Evolutionary conservation across 225 moss, liverwort and hornwort species (phyloP), one percentile per base, ranked within the genome.

Genomic region (Anthoceros angustus): DNA sequence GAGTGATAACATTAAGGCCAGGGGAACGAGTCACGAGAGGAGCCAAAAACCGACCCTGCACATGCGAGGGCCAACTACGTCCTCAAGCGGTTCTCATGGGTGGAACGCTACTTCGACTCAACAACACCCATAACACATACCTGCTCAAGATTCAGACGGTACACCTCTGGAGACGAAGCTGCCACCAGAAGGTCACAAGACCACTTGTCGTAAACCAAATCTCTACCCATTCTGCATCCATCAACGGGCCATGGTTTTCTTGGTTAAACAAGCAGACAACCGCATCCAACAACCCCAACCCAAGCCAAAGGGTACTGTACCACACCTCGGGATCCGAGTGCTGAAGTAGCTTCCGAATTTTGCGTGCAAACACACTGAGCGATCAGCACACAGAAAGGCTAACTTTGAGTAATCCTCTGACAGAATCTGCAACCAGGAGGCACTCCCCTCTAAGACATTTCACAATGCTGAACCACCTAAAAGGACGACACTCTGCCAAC

Each of bases 311-410:
- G 9, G n/a, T 15, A 40, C 7, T 23, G 39, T 39, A 45, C 42
- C 49, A 64, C 67, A 87, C 84, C 87, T 84, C 12, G 95, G 95
- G 67, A 98, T 88, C 55, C 95, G 86, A 39, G 88, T 92, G 76
- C 84, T 92, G 72, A 88, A 92, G 62, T 89, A 91, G 78, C 88
- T 92, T 61, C 91, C 95, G 70, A 92, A 98, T 74, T 91, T 91
- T 14, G 95, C 95, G 66, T 98, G 95, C 69, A 98, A 75, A 71
- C 80, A 84, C 38, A 98, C 74, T 38, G 95, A 92, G 64, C 95
- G 91, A 76, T 98, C 95, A 23, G 85, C 86, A 68, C 95, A 92
- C 41, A 98, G 65, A 75, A 98, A 98, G 42, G 88, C 95, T 76
- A 98, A 72, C 48, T 98, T 98, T 39, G 95, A 98, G 70, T 98